Conservation (phyloP, 2,329 filamentous ascomycete species). For the Xylaria sp. region DNA sequence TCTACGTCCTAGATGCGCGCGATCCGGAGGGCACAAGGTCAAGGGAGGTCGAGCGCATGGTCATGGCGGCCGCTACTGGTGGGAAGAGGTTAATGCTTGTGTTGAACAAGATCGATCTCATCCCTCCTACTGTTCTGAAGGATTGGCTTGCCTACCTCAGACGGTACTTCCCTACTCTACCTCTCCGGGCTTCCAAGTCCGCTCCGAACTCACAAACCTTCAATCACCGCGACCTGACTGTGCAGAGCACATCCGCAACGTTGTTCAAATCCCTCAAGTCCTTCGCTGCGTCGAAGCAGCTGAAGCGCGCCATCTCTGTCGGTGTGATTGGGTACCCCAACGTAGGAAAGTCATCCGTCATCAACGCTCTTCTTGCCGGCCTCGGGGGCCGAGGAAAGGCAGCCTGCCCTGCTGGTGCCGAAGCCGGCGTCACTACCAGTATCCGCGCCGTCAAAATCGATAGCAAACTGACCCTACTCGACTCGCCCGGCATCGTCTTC, state of each 20-base stretch:
- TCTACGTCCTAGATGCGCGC: slow-evolving; percentile 91
- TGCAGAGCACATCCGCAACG: slow-evolving; percentile 82
- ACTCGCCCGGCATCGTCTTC: slow-evolving; percentile 95
- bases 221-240: slow-evolving; percentile 87
- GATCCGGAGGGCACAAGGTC: slow-evolving; percentile 91
- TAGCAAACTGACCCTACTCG: slow-evolving; percentile 89
- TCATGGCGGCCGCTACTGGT: slow-evolving; percentile 85
- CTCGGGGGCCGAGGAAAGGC: slow-evolving; percentile 69
- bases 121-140: slow-evolving; percentile 81
- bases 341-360: slow-evolving; percentile 94
- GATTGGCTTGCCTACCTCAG: slow-evolving; percentile 85
- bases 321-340: slow-evolving; percentile 96
- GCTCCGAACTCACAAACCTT: slow-evolving; percentile 88
- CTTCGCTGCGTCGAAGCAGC: slow-evolving; percentile 79
- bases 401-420: slow-evolving; percentile 86
- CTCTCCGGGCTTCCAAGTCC: slow-evolving; percentile 81
- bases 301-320: slow-evolving; percentile 89
- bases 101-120: slow-evolving; percentile 93
- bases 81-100: slow-evolving; percentile 89
- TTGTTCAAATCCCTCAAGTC: slow-evolving; percentile 90
- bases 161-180: slow-evolving; percentile 88
- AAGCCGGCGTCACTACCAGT: slow-evolving; percentile 89
- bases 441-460: slow-evolving; percentile 92
- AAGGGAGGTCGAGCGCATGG: slow-evolving; percentile 84
- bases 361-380: slow-evolving; percentile 85